Percentiles rank a stretch among this genome's conserved stretches.
These are phyloP conservation scores for Magnolia changhungtana DNA, from an alignment of 164 flowering plant species.

Conservation along the genomic window DNA sequence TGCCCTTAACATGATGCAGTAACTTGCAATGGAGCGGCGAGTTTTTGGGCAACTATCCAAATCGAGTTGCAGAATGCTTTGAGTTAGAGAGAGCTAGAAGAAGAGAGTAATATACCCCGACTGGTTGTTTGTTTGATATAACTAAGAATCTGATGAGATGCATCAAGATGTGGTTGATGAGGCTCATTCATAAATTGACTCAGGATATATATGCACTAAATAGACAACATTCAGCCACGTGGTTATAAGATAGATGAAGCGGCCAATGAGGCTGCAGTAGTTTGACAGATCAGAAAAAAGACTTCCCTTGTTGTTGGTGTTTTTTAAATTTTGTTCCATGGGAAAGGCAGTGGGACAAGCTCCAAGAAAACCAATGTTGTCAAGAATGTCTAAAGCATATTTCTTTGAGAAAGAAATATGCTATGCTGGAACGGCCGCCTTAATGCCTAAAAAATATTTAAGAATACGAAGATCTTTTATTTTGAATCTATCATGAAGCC, in stretches of 20 bases:
- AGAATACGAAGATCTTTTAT: background rate
- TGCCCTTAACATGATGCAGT: background rate
- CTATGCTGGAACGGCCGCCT: background rate
- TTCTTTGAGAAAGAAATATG: background rate
- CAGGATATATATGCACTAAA: background rate
- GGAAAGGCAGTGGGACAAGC: background rate
- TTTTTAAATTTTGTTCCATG: background rate
- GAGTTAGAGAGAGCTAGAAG: background rate
- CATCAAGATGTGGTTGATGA: constrained; percentile 2
- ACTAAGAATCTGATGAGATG: constrained; percentile 5
- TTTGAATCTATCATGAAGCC: background rate
- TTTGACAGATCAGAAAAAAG: background rate
- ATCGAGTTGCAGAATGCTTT: background rate
- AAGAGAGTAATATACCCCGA: background rate
- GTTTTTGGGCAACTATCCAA: background rate
- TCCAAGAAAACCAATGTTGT: background rate
- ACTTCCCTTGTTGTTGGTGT: background rate
- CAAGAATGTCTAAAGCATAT: background rate
- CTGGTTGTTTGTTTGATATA: background rate
- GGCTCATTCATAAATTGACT: background rate
- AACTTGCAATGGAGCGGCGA: background rate
- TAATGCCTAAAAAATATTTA: background rate
- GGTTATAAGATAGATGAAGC: background rate
- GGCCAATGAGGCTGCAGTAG: background rate
- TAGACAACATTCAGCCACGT: background rate